Evolutionary conservation across 495 filamentous ascomycete genomes (phyloP).

Genomic region (Achaetomiella virescens): DNA sequence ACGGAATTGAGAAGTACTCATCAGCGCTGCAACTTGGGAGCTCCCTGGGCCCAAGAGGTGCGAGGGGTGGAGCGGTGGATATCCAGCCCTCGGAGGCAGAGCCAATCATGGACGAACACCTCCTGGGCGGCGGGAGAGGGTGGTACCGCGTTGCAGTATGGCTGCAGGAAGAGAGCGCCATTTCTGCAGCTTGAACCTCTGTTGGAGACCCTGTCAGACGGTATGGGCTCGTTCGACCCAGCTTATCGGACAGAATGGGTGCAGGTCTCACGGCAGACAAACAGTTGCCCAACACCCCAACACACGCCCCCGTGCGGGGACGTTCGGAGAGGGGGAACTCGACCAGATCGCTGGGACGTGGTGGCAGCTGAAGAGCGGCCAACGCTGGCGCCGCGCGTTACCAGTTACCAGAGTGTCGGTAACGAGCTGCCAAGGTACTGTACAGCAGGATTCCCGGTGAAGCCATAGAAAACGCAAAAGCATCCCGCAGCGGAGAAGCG

Average conservation of each 20-base stretch:
- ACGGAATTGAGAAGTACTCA: not conserved
- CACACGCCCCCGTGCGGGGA: conserved; percentile 4
- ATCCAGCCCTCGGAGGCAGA: not conserved
- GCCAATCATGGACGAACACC: conserved; percentile 22
- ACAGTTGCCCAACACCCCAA: conserved; percentile 8
- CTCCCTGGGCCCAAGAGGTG: not conserved
- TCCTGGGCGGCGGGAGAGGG: conserved; percentile 15
- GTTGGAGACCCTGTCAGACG: conserved; percentile 14
- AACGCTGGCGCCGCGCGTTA: conserved; percentile 2
- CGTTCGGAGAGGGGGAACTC: conserved; percentile 3
- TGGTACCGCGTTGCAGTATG: conserved; percentile 8
- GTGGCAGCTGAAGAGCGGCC: not conserved
- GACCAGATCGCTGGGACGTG: conserved; percentile 13
- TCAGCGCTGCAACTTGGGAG: not conserved
- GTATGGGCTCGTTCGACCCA: conserved; percentile 11
- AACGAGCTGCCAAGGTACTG: conserved; percentile 1
- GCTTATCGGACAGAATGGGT: conserved; percentile 6
- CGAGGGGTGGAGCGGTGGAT: conserved; percentile 22
- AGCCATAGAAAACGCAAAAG: not conserved
- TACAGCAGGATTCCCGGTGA: not conserved
- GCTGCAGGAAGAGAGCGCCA: conserved; percentile 25
- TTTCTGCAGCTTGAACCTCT: conserved; percentile 22
- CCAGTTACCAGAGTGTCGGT: conserved; percentile 14
- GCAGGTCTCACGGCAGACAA: conserved; percentile 4
- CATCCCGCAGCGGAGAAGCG: not conserved